Evolutionary conservation across 176 grass and related monocot species (phyloP), one percentile per base, ranked within the genome.

Genomic region (Triticum dicoccoides): DNA sequence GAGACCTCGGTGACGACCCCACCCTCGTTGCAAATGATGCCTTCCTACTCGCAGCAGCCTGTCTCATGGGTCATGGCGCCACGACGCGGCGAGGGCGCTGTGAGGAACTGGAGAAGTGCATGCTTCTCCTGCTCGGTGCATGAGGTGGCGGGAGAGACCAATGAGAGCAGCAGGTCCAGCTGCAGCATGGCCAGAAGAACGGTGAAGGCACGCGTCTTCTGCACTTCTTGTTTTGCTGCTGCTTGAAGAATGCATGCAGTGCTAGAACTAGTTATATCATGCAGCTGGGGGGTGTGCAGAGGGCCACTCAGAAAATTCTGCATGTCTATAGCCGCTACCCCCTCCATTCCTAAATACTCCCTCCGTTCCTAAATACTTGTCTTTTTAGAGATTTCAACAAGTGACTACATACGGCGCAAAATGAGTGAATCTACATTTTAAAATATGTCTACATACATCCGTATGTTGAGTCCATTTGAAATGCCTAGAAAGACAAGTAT

Each of bases 1-100:
- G 62, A 87, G 27, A 87, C 24, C 20, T 7, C 32, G 2, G 65
- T 71, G 39, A 86, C 14, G 2, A 47, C 17, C 10, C 33, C 37
- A 11, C 61, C 10, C 2, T 0, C 2, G 2, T 69, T 45, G 21
- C 76, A 62, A 23, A 3, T 6, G 20, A 87, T 71, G 4, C 76
- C 85, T 12, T 81, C 67, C 85, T 76, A 87, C 14, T 1, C 2
- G 77, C 85, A 81, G 85, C 85, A 81, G 54, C 61, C 29, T 0
- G 17, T 6, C 39, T 56, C 73, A 9, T 34, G 39, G 30, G 25
- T 56, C 73, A 9, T 34, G 39, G 30, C 8, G 51, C 71, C 85
- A 73, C 2, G 76, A 87, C 23, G 11, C 59, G 0, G 61, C 24
- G 11, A 79, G 33, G 76, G 54, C 9, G 3, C 33, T 6, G 2